Evolutionary conservation across 139 green algal species (phyloP), one percentile per base, ranked within the genome.

Genomic region (Nannochloris sp.): DNA sequence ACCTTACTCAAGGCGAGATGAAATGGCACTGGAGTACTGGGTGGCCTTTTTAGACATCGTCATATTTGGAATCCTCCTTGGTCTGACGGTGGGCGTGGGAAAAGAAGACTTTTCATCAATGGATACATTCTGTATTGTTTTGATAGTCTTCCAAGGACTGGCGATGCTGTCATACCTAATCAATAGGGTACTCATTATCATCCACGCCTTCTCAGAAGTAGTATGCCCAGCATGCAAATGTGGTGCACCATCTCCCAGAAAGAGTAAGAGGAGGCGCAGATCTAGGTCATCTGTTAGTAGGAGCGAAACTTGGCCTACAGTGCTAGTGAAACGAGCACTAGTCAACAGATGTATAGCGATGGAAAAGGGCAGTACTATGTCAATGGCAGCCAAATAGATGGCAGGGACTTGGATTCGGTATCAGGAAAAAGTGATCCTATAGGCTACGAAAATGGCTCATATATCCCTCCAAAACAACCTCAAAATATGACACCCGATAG

Each of bases 11-110:
- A 43, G 60, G 29, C 60, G 60, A 43, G 60, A 66, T 57, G 60
- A 66, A 43, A 66, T 66, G 60, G 60, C 60, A 3, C 36, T 66
- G 10, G 60, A 66, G 36, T 66, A 66, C n/a, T 66, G 33, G 33
- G 33, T 56, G 33, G 60, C 60, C 13, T 23, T 66, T 40, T 23
- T 66, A 23, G 60, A 66, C 33, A 45, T 66, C 2, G 13, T n/a
- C 17, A 43, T 66, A 9, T 66, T 56, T 55, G 14, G 12, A 20
- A 25, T 66, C 5, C 25, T 66, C 26, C 60, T 66, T 37, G 48
- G 12, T 13, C 14, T 66, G 13, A 9, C 5, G 12, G 13, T 66
- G n/a, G 25, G 20, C 25, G 14, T 57, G 11, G 60, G 37, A 23
- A 44, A 40, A 20, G 36, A 37, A 20, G 33, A 53, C 36, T 66